phyloP scores from a whole-genome alignment of 495 filamentous ascomycete species.

The Hyaloscypha finlandica region DNA sequence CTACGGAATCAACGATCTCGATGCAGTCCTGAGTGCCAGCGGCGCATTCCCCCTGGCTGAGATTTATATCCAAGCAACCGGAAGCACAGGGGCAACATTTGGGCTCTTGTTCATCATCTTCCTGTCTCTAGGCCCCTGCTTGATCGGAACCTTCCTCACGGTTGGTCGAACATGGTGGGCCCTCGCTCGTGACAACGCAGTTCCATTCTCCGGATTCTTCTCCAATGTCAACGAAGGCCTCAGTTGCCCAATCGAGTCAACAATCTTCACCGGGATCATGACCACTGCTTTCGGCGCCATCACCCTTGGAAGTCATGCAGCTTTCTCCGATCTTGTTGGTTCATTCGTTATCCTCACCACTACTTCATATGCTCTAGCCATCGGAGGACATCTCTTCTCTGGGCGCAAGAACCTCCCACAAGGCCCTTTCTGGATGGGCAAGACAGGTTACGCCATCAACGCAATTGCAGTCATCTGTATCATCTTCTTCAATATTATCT shows the following conservation, averaged over 20 bases:
- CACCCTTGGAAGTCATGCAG: slow-evolving; percentile 69
- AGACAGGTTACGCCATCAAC: slow-evolving; percentile 62
- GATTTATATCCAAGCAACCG: slow-evolving; percentile 78
- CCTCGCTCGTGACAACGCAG: slow-evolving; percentile 21
- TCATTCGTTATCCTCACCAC: slow-evolving; percentile 75
- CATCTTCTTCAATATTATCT: slow-evolving; percentile 67
- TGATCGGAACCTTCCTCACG: slow-evolving; percentile 71
- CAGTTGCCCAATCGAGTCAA: slow-evolving; percentile 69
- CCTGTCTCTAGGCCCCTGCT: slow-evolving; percentile 62
- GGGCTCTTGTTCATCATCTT: slow-evolving; percentile 73
- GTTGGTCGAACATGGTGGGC: slow-evolving; percentile 60
- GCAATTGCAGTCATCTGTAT: slow-evolving; percentile 63
- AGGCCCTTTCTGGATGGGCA: slow-evolving; percentile 71
- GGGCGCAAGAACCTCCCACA: slow-evolving; percentile 62
- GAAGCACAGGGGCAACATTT: slow-evolving; percentile 54
- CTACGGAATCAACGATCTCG: slow-evolving; percentile 68
- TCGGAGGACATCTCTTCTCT: slow-evolving; percentile 71
- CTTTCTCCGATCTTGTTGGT: slow-evolving; percentile 75
- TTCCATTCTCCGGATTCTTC: slow-evolving; percentile 19
- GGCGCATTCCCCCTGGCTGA: slow-evolving; percentile 72
- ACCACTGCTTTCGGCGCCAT: slow-evolving; percentile 72
- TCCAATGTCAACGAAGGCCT: slow-evolving; percentile 47
- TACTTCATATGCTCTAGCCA: slow-evolving; percentile 73
- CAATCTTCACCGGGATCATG: slow-evolving; percentile 59
- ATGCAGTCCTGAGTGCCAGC: slow-evolving; percentile 53